Evolutionary conservation across 2,329 filamentous ascomycete species (phyloP).

Genomic region (Penicillium sp.): DNA sequence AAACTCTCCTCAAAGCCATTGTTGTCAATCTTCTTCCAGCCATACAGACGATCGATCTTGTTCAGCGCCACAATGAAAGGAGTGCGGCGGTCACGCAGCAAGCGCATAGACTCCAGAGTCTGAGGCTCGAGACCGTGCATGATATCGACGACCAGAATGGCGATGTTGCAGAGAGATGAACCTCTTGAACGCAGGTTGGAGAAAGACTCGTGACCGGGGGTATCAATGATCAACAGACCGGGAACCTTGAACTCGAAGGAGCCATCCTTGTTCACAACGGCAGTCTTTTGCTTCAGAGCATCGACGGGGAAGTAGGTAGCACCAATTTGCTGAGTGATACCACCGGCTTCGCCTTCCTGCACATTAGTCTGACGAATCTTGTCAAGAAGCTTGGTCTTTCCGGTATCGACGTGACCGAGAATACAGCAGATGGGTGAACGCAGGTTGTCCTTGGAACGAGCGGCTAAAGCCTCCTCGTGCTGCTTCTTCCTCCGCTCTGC

Average conservation of each 20-base stretch:
- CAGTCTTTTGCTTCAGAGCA: slow-evolving; percentile 87
- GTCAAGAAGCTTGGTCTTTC: slow-evolving; percentile 98
- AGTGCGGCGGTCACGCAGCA: slow-evolving; percentile 90
- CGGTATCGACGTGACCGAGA: slow-evolving; percentile 98
- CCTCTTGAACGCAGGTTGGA: slow-evolving; percentile 95
- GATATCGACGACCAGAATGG: slow-evolving; percentile 97
- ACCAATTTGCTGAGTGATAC: slow-evolving; percentile 99
- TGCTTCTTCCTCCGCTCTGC: slow-evolving; percentile 86
- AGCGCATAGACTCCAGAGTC: slow-evolving; percentile 94
- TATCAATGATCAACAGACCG: slow-evolving; percentile 95
- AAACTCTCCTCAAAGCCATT: slow-evolving; percentile 96
- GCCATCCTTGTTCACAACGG: slow-evolving; percentile 87
- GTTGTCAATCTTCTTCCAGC: slow-evolving; percentile 98
- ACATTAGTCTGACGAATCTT: slow-evolving; percentile 99
- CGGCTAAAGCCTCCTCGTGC: slow-evolving; percentile 87
- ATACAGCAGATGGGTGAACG: slow-evolving; percentile 99
- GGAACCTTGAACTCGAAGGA: slow-evolving; percentile 97
- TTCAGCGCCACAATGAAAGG: slow-evolving; percentile 98
- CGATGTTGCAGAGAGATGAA: slow-evolving; percentile 98
- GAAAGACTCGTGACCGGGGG: slow-evolving; percentile 99
- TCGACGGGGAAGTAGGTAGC: slow-evolving; percentile 98
- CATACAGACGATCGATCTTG: slow-evolving; percentile 99
- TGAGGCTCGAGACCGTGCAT: slow-evolving; percentile 99
- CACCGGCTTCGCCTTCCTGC: slow-evolving; percentile 97
- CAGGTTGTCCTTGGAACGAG: slow-evolving; percentile 89